A percentile compares a stretch with the other conserved stretches of the same genome.
Evolutionary conservation across 345 rosid species (phyloP).

Genomic region (Acer yangbiense): DNA sequence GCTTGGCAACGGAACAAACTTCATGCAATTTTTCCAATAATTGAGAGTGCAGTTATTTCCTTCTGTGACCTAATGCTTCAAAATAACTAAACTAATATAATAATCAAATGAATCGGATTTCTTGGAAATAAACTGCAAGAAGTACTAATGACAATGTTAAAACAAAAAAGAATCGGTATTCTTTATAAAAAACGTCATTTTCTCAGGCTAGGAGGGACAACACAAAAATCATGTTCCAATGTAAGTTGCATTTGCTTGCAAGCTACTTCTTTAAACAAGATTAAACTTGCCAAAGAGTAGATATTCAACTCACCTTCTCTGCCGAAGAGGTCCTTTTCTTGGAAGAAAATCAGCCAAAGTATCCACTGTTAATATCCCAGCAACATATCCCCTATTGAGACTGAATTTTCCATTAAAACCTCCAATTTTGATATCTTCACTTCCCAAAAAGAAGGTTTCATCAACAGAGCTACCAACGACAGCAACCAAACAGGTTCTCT

Average conservation of each 20-base stretch:
- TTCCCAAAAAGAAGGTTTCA: constrained; percentile 58
- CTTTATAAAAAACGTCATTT: background rate
- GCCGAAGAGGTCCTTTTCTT: constrained; percentile 73
- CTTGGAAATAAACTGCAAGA: background rate
- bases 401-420: constrained; percentile 68
- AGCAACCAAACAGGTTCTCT: constrained; percentile 80
- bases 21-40: background rate
- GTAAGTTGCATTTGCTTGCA: background rate
- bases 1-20: too few relatives aligned
- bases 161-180: background rate
- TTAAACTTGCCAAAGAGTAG: background rate
- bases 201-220: background rate
- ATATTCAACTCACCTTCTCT: constrained; percentile 58
- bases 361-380: constrained; percentile 91
- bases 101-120: background rate
- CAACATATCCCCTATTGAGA: constrained; percentile 68
- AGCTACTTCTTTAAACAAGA: background rate
- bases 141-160: background rate
- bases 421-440: constrained; percentile 68
- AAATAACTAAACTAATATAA: background rate
- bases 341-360: constrained; percentile 90
- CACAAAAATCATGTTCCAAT: background rate
- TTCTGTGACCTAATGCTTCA: background rate
- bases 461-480: constrained; percentile 60
- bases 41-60: background rate